A percentile compares a stretch with the other conserved stretches of the same genome.
These are phyloP conservation scores for Trametes versicolor DNA, from an alignment of 1,284 basidiomycete species.

Conservation along the genomic window DNA sequence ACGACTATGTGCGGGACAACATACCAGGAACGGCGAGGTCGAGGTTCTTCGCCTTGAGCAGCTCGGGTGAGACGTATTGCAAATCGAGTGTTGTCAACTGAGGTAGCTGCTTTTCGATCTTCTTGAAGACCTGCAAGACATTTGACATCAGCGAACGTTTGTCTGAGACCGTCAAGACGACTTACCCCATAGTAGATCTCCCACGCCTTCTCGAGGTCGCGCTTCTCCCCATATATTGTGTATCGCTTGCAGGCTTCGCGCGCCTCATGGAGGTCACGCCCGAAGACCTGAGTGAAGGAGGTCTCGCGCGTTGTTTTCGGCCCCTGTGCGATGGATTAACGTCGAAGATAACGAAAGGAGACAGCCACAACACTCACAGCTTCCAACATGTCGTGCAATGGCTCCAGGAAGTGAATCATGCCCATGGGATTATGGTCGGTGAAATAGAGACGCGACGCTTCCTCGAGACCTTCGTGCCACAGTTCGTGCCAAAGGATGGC, in stretches of 20 bases:
- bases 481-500: conserved; percentile 99
- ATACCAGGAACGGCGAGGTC: conserved; percentile 95
- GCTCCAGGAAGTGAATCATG: conserved; percentile 96
- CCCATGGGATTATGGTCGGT: conserved; percentile 99
- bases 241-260: conserved; percentile 92
- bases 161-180: neutral
- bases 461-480: conserved; percentile 99
- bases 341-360: neutral
- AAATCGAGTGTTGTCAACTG: conserved; percentile 92
- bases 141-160: neutral
- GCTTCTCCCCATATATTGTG: conserved; percentile 87
- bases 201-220: conserved; percentile 98
- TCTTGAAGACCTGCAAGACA: conserved; percentile 85
- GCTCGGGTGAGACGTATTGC: conserved; percentile 96
- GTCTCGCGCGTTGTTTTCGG: conserved; percentile 96
- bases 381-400: conserved; percentile 94
- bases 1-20: conserved; percentile 23
- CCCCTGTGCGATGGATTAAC: conserved; percentile 59
- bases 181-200: conserved; percentile 94
- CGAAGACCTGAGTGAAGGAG: conserved; percentile 95
- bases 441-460: conserved; percentile 97
- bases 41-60: conserved; percentile 90
- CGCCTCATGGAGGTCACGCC: conserved; percentile 94
- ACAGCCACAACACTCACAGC: conserved; percentile 60
- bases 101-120: conserved; percentile 94